These are phyloP conservation scores for Trichomonascaceae sp. DNA, from an alignment of 1,139 yeast genomes.

Conservation along the genomic window DNA sequence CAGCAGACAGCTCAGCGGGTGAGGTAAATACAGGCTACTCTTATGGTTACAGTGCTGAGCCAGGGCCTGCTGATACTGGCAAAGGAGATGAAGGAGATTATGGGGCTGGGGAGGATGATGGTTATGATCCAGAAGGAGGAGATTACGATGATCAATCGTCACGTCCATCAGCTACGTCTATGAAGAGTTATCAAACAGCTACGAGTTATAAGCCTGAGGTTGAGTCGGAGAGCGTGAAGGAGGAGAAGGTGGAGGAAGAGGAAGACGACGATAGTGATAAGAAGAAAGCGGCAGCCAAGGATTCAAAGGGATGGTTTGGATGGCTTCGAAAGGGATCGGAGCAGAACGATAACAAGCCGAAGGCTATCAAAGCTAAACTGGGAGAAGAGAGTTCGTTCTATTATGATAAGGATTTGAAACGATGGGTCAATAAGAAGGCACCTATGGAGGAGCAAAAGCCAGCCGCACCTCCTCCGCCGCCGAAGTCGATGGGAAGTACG, in stretches of 20 bases:
- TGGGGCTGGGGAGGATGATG: slow-evolving; percentile 19
- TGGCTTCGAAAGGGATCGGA: slow-evolving; percentile 36
- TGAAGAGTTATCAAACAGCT: slow-evolving; percentile 6
- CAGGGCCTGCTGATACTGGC: neutral
- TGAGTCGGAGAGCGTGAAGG: slow-evolving; percentile 26
- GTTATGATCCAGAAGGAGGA: slow-evolving; percentile 13
- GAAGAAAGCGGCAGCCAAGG: slow-evolving; percentile 4
- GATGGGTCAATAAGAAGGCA: slow-evolving; percentile 79
- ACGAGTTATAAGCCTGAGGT: slow-evolving; percentile 10
- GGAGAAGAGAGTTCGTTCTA: slow-evolving; percentile 73
- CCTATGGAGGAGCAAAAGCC: slow-evolving; percentile 62
- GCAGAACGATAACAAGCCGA: slow-evolving; percentile 52
- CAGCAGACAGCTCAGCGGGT: neutral
- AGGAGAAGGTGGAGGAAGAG: slow-evolving; percentile 19
- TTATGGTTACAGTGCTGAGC: neutral
- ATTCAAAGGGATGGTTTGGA: slow-evolving; percentile 45
- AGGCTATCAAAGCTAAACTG: slow-evolving; percentile 75
- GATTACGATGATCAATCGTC: slow-evolving; percentile 8
- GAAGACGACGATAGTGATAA: slow-evolving; percentile 22
- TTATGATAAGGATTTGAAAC: slow-evolving; percentile 75
- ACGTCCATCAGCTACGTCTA: neutral
- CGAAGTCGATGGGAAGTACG: slow-evolving; percentile 28
- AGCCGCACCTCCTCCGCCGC: slow-evolving; percentile 72
- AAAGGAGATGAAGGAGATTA: slow-evolving; percentile 1
- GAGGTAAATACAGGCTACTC: neutral